Conservation (phyloP, 1,139 yeast genomes). For the Geotrichum cucujoidarum region DNA sequence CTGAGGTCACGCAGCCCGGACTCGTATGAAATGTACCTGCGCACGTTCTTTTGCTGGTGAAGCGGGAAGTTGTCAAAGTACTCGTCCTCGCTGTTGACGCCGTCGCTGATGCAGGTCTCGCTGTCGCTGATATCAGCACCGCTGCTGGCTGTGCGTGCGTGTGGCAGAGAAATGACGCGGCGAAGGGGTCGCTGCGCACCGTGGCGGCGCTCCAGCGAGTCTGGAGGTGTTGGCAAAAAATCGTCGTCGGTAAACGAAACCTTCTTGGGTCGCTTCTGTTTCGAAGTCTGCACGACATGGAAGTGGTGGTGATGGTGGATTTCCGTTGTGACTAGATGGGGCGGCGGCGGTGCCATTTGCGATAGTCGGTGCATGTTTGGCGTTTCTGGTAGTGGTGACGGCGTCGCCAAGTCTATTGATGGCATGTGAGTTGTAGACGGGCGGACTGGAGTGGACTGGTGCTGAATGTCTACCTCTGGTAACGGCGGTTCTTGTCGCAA, state of each 20-base stretch:
- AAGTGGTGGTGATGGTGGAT: slow-evolving; percentile 6
- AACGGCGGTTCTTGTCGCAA: background rate
- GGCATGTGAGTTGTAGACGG: background rate
- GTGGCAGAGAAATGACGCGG: slow-evolving; percentile 5
- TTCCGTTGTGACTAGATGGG: background rate
- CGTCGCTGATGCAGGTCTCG: slow-evolving; percentile 2
- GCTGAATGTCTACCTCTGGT: too few relatives aligned
- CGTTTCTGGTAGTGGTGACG: too few relatives aligned
- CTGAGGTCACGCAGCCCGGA: slow-evolving; percentile 2
- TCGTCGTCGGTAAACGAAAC: background rate
- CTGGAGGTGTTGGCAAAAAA: background rate
- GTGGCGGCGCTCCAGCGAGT: background rate
- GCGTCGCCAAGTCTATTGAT: background rate
- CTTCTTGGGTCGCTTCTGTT: background rate
- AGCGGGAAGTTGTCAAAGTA: slow-evolving; percentile 3
- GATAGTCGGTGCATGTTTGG: background rate
- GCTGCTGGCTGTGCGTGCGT: too few relatives aligned
- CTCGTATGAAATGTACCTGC: slow-evolving; percentile 5
- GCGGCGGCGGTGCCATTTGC: background rate
- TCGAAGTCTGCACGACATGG: slow-evolving; percentile 3
- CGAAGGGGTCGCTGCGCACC: slow-evolving; percentile 3
- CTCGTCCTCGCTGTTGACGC: slow-evolving; percentile 6
- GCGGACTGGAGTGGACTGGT: background rate
- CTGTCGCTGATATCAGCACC: background rate
- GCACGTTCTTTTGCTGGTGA: background rate